Evolutionary conservation across 2,329 filamentous ascomycete species (phyloP).

Genomic region (Verticillium klebahnii): DNA sequence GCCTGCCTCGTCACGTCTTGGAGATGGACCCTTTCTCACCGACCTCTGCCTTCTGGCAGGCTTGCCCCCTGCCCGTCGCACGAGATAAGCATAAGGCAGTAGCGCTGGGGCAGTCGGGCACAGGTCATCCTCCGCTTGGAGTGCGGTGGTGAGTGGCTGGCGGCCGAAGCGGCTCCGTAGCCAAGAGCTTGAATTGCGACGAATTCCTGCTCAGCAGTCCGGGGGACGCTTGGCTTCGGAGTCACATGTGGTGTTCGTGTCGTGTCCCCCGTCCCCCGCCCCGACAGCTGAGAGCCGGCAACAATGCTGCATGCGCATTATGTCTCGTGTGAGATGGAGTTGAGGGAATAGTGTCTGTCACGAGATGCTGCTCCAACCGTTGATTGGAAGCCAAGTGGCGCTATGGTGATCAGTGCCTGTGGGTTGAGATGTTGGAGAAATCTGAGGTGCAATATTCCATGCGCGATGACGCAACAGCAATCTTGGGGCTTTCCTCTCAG

Average conservation of each 20-base stretch:
- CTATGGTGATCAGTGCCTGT: background rate
- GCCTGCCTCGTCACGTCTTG: background rate
- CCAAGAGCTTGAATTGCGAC: background rate
- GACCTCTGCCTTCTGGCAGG: background rate
- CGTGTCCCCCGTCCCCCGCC: background rate
- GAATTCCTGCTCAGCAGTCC: background rate
- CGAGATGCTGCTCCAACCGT: background rate
- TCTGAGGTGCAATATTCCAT: background rate
- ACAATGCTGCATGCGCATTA: background rate
- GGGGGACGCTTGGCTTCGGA: background rate
- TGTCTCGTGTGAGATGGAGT: background rate
- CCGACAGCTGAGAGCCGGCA: background rate
- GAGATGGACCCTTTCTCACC: background rate
- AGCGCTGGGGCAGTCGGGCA: background rate
- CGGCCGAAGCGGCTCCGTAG: background rate
- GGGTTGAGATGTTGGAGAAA: background rate
- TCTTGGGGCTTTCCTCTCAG: background rate
- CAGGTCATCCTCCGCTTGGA: background rate
- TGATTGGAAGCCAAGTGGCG: background rate
- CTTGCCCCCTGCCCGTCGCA: background rate
- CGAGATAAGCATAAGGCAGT: background rate
- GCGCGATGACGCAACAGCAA: background rate
- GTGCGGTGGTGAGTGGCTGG: background rate
- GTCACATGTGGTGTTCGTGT: background rate
- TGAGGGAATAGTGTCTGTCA: background rate